Conservation (phyloP, 2,329 filamentous ascomycete genomes). For the Chrysosphaeria jannelii region DNA sequence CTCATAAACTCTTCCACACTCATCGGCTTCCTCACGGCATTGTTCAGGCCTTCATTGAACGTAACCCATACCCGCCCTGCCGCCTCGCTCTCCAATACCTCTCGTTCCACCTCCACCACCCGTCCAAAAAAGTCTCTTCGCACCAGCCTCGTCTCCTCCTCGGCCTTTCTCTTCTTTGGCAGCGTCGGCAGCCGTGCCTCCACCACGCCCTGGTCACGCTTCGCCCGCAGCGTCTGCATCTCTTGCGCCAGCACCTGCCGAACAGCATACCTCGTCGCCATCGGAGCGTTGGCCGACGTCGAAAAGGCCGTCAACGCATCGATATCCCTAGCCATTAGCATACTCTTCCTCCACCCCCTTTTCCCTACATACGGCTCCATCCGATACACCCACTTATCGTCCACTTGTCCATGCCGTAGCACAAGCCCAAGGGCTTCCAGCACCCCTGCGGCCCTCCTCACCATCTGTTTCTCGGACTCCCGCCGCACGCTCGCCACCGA, state of each 20-base stretch:
- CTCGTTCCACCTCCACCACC: too few relatives aligned
- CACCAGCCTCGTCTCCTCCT: conserved; percentile 11
- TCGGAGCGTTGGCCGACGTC: conserved; percentile 29
- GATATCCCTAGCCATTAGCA: conserved; percentile 20
- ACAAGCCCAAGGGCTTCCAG: conserved; percentile 59
- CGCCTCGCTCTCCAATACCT: conserved; percentile 11
- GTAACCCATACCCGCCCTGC: conserved; percentile 51
- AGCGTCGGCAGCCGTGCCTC: too few relatives aligned
- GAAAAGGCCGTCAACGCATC: conserved; percentile 52
- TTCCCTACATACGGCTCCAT: conserved; percentile 60
- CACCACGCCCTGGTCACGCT: conserved; percentile 14
- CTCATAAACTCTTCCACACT: conserved; percentile 50
- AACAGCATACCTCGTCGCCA: conserved; percentile 68
- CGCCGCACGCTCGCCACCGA: conserved; percentile 51
- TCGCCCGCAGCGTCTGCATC: conserved; percentile 39
- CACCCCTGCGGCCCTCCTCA: conserved; percentile 48
- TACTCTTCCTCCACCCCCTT: background rate
- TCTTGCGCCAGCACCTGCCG: conserved; percentile 84
- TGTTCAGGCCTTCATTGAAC: conserved; percentile 72
- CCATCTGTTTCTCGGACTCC: conserved; percentile 55
- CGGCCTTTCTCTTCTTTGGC: conserved; percentile 6
- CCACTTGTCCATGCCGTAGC: conserved; percentile 47
- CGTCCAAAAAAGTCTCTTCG: conserved; percentile 74
- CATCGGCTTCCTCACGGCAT: conserved; percentile 72
- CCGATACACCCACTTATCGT: conserved; percentile 46